Evolutionary conservation across 73 alveolate genomes (phyloP), one percentile per base, ranked within the genome.

Genomic region (Uronychia binucleata): DNA sequence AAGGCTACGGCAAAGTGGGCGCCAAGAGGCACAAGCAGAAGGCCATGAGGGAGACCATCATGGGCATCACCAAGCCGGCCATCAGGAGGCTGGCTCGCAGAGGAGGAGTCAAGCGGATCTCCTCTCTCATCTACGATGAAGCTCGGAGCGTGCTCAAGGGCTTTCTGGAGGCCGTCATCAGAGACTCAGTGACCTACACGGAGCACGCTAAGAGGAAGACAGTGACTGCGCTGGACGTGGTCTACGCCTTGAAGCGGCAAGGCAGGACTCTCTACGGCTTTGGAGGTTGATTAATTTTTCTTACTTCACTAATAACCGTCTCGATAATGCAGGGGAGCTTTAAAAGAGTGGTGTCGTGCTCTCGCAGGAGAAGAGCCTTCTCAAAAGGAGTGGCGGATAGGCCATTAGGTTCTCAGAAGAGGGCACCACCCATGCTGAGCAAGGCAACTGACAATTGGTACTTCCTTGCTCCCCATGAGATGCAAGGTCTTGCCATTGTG

Each of bases 241-340:
- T 94, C 82, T 94, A 94, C 88, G 96, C 98, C 34, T 92, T 94
- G 60, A 94, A 94, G 94, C 88, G 98, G 87, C 96, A 94, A 86
- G 98, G 98, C 80, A 91, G 95, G 84, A 81, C 98, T 76, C 96
- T 94, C 86, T 94, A 94, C 92, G 98, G 98, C 74, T 94, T 94
- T 87, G 96, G 96, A 0, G 96, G 94, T 1, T 91, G 89, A 91
- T n/a, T 81, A 11, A 11, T 46, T 46, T 19, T 46, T 46, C 19
- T 11, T 11, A 5, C 5, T 46, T 46, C 5, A 5, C 19, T 46
- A 11, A 46, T 11, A 46, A 5, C 5, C 19, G 5, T 19, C 19
- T 46, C 67, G 19, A 11, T 46, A 46, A 46, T 46, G 67, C 67
- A 46, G 67, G 19, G 19, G 5, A 11, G n/a, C 5, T 11, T 46